Conservation (phyloP, 2,329 filamentous ascomycete species). For the Chalara sp. region DNA sequence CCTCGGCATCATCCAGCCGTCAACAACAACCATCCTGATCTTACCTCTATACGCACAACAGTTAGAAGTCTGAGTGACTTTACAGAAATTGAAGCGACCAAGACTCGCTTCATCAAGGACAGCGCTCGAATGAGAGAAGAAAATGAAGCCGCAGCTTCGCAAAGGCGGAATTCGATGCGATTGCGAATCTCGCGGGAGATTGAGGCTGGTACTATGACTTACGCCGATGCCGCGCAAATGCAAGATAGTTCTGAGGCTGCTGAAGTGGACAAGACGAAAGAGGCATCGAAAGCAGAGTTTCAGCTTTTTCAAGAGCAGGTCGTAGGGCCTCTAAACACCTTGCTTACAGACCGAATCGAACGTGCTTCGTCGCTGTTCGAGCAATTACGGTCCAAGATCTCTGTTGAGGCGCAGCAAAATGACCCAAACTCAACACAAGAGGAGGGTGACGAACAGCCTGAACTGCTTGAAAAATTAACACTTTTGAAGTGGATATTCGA, state of each 20-base stretch:
- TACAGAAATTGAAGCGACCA: slow-evolving; percentile 62
- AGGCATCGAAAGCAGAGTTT: slow-evolving; percentile 72
- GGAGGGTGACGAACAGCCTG: slow-evolving; percentile 90
- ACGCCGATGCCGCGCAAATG: slow-evolving; percentile 74
- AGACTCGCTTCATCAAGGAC: slow-evolving; percentile 51
- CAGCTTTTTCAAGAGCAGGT: slow-evolving; percentile 79
- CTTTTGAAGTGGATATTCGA: slow-evolving; percentile 97
- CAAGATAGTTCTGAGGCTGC: slow-evolving; percentile 67
- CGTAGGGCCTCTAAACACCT: slow-evolving; percentile 74
- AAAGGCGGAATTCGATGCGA: slow-evolving; percentile 58
- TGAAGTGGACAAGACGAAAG: slow-evolving; percentile 65
- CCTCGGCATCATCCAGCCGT: slow-evolving; percentile 92
- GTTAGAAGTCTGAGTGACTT: slow-evolving; percentile 72
- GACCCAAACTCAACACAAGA: slow-evolving; percentile 83
- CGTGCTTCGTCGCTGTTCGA: slow-evolving; percentile 73
- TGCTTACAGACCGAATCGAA: slow-evolving; percentile 69
- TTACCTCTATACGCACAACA: slow-evolving; percentile 68
- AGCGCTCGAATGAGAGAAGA: slow-evolving; percentile 54
- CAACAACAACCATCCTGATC: slow-evolving; percentile 89
- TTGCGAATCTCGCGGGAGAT: slow-evolving; percentile 75
- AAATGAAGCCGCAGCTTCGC: slow-evolving; percentile 39
- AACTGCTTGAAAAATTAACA: slow-evolving; percentile 89
- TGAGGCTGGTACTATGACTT: slow-evolving; percentile 69
- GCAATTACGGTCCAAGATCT: slow-evolving; percentile 64
- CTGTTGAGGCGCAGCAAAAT: slow-evolving; percentile 55